Evolutionary conservation across 305 asterid genomes (phyloP).

Genomic region (Ilex paraguariensis): DNA sequence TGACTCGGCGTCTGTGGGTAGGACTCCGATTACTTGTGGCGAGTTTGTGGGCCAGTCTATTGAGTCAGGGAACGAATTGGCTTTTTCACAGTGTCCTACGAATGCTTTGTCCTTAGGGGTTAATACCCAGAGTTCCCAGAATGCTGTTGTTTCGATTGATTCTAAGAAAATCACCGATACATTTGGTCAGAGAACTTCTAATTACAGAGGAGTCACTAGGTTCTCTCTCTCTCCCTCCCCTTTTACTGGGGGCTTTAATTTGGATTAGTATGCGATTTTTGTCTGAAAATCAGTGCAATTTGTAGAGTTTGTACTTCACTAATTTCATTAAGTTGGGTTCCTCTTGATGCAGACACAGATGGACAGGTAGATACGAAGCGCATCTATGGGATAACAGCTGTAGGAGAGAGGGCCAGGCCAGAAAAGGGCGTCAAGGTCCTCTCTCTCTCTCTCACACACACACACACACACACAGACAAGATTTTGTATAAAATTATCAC

Average conservation of each 20-base stretch:
- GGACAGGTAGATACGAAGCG: conserved; percentile 99
- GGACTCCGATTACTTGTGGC: conserved; percentile 36
- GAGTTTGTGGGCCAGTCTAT: conserved; percentile 31
- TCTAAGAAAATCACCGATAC: conserved; percentile 73
- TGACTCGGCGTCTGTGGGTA: conserved; percentile 68
- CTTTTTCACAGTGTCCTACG: conserved; percentile 37
- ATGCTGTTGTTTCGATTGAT: conserved; percentile 42
- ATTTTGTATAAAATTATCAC: conserved; percentile 2
- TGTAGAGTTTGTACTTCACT: too few species aligned
- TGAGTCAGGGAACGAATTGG: conserved; percentile 68
- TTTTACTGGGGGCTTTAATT: neutral
- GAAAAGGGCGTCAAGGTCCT: conserved; percentile 99
- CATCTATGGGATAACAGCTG: conserved; percentile 99
- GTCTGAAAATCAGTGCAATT: too few species aligned
- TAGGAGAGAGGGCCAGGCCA: conserved; percentile 96
- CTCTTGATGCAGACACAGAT: conserved; percentile 65
- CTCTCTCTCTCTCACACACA: neutral
- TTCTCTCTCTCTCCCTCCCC: conserved; percentile 5
- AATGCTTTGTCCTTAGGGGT: conserved; percentile 54
- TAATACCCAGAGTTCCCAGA: conserved; percentile 20
- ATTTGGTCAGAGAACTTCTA: conserved; percentile 90
- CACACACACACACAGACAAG: neutral
- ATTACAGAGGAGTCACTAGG: conserved; percentile 98
- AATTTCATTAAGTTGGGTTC: too few species aligned
- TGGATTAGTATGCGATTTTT: too few species aligned